A percentile compares a stretch with the other conserved stretches of the same genome.
Evolutionary conservation across 768 basidiomycete genomes (phyloP).

Genomic region (Flagelloscypha sp.): DNA sequence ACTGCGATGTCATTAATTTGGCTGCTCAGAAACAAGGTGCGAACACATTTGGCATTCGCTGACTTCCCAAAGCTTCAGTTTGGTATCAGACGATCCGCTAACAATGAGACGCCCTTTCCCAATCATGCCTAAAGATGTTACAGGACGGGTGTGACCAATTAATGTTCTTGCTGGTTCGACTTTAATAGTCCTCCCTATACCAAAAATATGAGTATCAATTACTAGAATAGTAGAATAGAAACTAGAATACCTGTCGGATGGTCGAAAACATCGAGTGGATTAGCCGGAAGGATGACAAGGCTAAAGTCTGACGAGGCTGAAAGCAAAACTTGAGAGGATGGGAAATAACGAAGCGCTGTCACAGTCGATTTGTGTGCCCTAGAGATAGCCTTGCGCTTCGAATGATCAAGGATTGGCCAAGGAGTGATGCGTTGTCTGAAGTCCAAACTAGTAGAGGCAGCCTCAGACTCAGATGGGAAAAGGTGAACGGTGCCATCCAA

Average conservation of each 20-base stretch:
- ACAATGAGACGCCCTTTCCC: constrained; percentile 59
- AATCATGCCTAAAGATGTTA: constrained; percentile 59
- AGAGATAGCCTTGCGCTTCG: constrained; percentile 23
- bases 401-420: constrained; percentile 15
- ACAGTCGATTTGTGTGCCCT: constrained; percentile 45
- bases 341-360: constrained; percentile 57
- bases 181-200: constrained; percentile 15
- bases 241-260: constrained; percentile 21
- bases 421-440: constrained; percentile 11
- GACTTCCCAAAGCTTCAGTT: constrained; percentile 68
- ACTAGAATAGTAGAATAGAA: too few relatives aligned
- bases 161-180: constrained; percentile 53
- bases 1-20: constrained; percentile 11
- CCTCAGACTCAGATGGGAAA: constrained; percentile 34
- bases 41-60: constrained; percentile 20
- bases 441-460: constrained; percentile 14
- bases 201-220: too few relatives aligned
- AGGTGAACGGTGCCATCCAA: constrained; percentile 51
- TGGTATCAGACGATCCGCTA: constrained; percentile 60
- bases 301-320: constrained; percentile 63
- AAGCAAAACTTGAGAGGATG: constrained; percentile 63
- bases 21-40: background rate
- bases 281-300: constrained; percentile 56
- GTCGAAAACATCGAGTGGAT: constrained; percentile 22
- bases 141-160: constrained; percentile 54